A percentile compares a stretch with the other conserved stretches of the same genome.
phyloP scores from a whole-genome alignment of 1,139 yeast species.

The Spathaspora sp. region DNA sequence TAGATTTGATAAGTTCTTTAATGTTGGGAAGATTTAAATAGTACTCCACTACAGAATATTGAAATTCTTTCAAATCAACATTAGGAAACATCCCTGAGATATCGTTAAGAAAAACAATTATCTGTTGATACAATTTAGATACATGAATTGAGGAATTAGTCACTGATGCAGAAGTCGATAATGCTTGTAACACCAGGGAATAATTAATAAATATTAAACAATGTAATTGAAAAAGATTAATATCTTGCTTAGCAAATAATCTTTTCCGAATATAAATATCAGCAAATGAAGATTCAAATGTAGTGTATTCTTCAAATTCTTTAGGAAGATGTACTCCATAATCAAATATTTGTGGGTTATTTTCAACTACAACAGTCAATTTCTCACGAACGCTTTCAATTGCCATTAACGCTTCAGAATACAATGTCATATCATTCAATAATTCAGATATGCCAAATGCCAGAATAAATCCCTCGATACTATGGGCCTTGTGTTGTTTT shows the following conservation, averaged over 20 bases:
- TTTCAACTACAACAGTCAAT: conserved; percentile 19
- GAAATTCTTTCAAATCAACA: conserved; percentile 26
- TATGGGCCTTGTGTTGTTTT: conserved; percentile 23
- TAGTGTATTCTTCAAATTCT: conserved; percentile 15
- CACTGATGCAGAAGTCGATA: conserved; percentile 17
- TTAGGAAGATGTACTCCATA: conserved; percentile 10
- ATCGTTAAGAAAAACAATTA: conserved; percentile 40
- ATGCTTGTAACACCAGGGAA: conserved; percentile 25
- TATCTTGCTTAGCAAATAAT: conserved; percentile 14
- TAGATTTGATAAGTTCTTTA: conserved; percentile 18
- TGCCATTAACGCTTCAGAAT: conserved; percentile 55
- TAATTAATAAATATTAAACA: conserved; percentile 30
- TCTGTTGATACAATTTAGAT: conserved; percentile 32
- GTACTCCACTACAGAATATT: conserved; percentile 29
- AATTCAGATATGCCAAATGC: conserved; percentile 28
- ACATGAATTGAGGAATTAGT: conserved; percentile 36
- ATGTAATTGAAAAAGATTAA: conserved; percentile 27
- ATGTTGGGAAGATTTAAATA: conserved; percentile 30
- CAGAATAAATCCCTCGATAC: conserved; percentile 13
- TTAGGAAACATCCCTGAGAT: conserved; percentile 22
- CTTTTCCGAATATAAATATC: conserved; percentile 12
- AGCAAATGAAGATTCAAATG: conserved; percentile 18
- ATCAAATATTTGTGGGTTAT: conserved; percentile 14
- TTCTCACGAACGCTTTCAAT: conserved; percentile 39
- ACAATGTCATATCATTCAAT: conserved; percentile 49